Percentiles rank a stretch among this genome's conserved stretches.
These are phyloP conservation scores for Metschnikowia cubensis DNA, from an alignment of 805 yeast genomes.

Conservation along the genomic window DNA sequence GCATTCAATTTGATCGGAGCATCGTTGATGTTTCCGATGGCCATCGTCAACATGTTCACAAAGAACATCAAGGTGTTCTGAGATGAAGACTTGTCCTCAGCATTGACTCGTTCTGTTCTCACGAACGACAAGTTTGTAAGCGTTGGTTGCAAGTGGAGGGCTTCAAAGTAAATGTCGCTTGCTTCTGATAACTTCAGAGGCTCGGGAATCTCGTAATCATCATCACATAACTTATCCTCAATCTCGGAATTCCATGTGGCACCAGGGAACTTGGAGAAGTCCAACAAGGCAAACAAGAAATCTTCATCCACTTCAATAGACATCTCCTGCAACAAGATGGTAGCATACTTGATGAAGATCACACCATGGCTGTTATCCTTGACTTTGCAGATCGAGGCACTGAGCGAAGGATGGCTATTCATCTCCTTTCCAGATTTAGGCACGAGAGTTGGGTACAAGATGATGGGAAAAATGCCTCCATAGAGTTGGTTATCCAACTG, in stretches of 20 bases:
- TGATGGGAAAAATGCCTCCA: constrained; percentile 84
- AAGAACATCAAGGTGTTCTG: constrained; percentile 71
- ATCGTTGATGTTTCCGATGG: constrained; percentile 93
- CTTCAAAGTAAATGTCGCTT: constrained; percentile 85
- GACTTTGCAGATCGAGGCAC: constrained; percentile 77
- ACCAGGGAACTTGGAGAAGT: constrained; percentile 76
- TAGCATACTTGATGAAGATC: constrained; percentile 84
- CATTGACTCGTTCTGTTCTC: constrained; percentile 74
- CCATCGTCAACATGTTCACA: constrained; percentile 87
- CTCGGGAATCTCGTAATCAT: constrained; percentile 61
- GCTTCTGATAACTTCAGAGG: constrained; percentile 54
- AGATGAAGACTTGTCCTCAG: constrained; percentile 57
- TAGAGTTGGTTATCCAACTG: constrained; percentile 90
- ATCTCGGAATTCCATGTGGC: constrained; percentile 62
- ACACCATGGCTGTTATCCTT: constrained; percentile 92
- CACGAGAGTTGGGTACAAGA: constrained; percentile 84
- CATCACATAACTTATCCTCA: constrained; percentile 56
- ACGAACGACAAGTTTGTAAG: constrained; percentile 86
- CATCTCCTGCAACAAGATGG: constrained; percentile 83
- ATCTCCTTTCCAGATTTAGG: constrained; percentile 81
- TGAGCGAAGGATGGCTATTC: constrained; percentile 85
- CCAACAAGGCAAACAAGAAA: constrained; percentile 75
- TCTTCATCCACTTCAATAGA: constrained; percentile 93
- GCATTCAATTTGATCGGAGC: constrained; percentile 93
- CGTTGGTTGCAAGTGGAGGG: constrained; percentile 87